These are phyloP conservation scores for Medicago arabica DNA, from an alignment of 306 rosid genomes.

Conservation along the genomic window DNA sequence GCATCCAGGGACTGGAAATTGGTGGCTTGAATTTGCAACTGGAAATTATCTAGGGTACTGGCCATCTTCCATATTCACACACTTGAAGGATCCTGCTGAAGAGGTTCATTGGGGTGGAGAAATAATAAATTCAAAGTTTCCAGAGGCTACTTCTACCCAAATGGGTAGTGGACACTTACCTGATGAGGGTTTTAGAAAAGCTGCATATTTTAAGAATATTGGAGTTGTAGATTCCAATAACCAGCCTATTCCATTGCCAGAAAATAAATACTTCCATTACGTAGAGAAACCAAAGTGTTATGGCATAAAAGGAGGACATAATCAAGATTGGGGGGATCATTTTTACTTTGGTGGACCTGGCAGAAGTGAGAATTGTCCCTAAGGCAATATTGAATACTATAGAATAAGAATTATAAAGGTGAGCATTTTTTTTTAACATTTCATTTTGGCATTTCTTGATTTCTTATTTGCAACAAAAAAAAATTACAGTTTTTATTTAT, in stretches of 20 bases:
- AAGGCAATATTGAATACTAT: constrained; percentile 19
- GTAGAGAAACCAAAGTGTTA: constrained; percentile 90
- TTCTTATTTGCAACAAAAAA: no score
- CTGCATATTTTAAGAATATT: constrained; percentile 79
- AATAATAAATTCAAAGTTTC: constrained; percentile 62
- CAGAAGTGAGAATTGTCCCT: constrained; percentile 80
- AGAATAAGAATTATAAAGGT: no score
- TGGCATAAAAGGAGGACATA: constrained; percentile 74
- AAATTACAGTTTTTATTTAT: no score
- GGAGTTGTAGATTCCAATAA: constrained; percentile 85
- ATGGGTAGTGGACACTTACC: constrained; percentile 97
- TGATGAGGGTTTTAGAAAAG: constrained; percentile 76
- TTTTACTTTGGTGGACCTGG: constrained; percentile 98
- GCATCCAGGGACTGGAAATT: constrained; percentile 74
- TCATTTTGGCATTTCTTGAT: no score
- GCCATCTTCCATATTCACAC: constrained; percentile 85
- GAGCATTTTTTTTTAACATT: no score
- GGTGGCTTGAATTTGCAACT: constrained; percentile 88
- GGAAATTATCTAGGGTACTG: constrained; percentile 81
- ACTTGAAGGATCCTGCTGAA: constrained; percentile 69
- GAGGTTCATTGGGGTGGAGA: constrained; percentile 94
- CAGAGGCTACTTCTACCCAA: constrained; percentile 70
- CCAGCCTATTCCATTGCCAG: constrained; percentile 60
- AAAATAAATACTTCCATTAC: constrained; percentile 54
- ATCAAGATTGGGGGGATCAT: constrained; percentile 85